Conservation (phyloP, 2,329 filamentous ascomycete genomes). For the Verticillium alfalfae region DNA sequence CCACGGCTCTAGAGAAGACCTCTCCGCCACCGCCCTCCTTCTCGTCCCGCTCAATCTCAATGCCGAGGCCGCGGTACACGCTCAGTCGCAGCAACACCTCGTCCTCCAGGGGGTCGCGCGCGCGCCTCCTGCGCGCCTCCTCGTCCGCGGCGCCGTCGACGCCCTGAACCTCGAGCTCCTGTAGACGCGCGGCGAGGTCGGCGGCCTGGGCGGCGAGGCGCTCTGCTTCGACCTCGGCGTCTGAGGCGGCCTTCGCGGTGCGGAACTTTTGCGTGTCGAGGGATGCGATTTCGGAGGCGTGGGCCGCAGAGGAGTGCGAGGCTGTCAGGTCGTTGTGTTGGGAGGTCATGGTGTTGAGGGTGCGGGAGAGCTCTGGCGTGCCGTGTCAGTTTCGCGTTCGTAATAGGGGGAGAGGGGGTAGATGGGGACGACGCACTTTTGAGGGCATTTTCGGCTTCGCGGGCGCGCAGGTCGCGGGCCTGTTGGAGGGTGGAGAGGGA, state of each 20-base stretch:
- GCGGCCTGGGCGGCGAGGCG: conserved; percentile 74
- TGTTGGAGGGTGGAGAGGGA: conserved; percentile 79
- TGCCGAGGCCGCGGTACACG: conserved; percentile 85
- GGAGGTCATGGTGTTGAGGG: conserved; percentile 66
- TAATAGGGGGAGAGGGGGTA: background rate
- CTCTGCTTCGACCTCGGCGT: conserved; percentile 93
- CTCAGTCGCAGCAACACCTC: conserved; percentile 72
- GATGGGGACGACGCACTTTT: conserved; percentile 41
- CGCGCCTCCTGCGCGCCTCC: conserved; percentile 21
- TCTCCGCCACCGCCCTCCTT: conserved; percentile 52
- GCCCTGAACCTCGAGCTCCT: conserved; percentile 81
- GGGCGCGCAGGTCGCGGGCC: conserved; percentile 72
- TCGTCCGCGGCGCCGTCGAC: conserved; percentile 59
- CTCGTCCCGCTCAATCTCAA: conserved; percentile 78
- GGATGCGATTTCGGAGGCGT: conserved; percentile 77
- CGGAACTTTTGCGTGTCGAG: conserved; percentile 94
- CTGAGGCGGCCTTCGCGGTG: conserved; percentile 82
- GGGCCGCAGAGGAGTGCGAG: conserved; percentile 69
- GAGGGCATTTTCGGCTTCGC: conserved; percentile 61
- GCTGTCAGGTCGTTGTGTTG: conserved; percentile 73
- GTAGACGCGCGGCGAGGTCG: conserved; percentile 67
- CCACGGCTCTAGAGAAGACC: conserved; percentile 72
- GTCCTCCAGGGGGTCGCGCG: conserved; percentile 49
- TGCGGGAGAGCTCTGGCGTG: conserved; percentile 58
- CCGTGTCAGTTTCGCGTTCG: background rate